Evolutionary conservation across 441 rosid species (phyloP).

Genomic region (Pelargonium australe): DNA sequence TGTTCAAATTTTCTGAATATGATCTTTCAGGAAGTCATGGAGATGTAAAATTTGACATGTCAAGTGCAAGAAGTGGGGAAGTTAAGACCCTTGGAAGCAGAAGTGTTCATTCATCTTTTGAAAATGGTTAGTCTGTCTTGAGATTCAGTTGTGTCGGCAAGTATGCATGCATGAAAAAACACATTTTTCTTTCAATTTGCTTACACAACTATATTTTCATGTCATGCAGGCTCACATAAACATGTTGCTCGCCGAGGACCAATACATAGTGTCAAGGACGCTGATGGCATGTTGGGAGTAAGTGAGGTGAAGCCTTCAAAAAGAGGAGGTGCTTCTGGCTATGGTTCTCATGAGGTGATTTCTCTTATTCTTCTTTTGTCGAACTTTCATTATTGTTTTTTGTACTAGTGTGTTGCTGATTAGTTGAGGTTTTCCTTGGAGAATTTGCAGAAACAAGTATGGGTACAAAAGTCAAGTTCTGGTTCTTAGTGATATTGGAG

Average conservation of each 20-base stretch:
- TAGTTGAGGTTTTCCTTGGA: constrained; percentile 10
- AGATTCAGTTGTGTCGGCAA: constrained; percentile 10
- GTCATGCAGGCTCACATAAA: constrained; percentile 44
- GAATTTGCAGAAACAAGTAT: constrained; percentile 62
- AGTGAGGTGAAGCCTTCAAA: constrained; percentile 52
- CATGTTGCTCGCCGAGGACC: constrained; percentile 39
- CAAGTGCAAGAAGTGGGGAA: constrained; percentile 29
- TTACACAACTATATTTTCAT: constrained; percentile 4
- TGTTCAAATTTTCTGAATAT: constrained; percentile 11
- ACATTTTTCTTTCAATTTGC: constrained; percentile 7
- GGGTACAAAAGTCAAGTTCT: constrained; percentile 66
- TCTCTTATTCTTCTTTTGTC: constrained; percentile 16
- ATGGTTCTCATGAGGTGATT: constrained; percentile 52
- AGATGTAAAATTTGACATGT: constrained; percentile 29
- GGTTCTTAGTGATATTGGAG: constrained; percentile 37
- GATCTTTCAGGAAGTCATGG: constrained; percentile 30
- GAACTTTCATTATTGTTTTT: constrained; percentile 9
- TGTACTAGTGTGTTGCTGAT: constrained; percentile 6
- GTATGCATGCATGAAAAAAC: background rate
- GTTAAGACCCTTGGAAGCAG: constrained; percentile 21
- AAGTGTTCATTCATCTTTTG: constrained; percentile 18
- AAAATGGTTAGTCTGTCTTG: constrained; percentile 33
- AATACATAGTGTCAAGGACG: constrained; percentile 37
- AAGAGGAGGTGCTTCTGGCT: constrained; percentile 48
- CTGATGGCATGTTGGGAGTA: constrained; percentile 27